A percentile compares a stretch with the other conserved stretches of the same genome.
Evolutionary conservation across 83 land plant species (phyloP).

Genomic region (Diphasiastrum complanatum): DNA sequence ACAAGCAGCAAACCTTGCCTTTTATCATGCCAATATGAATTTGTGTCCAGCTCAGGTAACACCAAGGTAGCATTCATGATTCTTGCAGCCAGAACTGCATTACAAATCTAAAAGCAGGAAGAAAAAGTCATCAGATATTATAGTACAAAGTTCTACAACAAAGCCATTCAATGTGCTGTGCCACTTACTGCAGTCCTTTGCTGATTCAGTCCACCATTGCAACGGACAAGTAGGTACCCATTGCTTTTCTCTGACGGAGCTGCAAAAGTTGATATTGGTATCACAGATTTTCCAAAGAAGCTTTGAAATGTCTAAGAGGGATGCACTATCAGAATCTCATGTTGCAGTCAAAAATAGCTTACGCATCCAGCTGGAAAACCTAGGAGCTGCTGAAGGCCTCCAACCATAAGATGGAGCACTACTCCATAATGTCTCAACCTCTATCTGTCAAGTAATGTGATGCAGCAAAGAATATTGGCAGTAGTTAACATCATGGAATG

Average conservation of each 20-base stretch:
- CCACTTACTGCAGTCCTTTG: conserved; percentile 80
- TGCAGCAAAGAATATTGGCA: background rate
- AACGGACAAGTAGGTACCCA: conserved; percentile 84
- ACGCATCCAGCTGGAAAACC: conserved; percentile 63
- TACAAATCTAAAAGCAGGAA: conserved; percentile 58
- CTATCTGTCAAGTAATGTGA: conserved; percentile 30
- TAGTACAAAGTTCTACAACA: background rate
- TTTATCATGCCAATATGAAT: conserved; percentile 93
- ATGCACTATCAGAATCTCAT: background rate
- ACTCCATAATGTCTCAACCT: conserved; percentile 52
- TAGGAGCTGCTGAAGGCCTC: conserved; percentile 77
- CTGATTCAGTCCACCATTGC: conserved; percentile 96
- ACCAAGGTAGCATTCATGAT: conserved; percentile 95
- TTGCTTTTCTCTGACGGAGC: conserved; percentile 73
- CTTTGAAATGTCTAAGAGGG: background rate
- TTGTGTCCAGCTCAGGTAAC: conserved; percentile 86
- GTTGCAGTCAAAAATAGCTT: conserved; percentile 6
- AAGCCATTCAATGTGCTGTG: background rate
- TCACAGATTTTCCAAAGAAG: background rate
- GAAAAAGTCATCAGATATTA: background rate
- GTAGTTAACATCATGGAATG: background rate
- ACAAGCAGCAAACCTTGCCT: conserved; percentile 51
- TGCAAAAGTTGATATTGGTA: conserved; percentile 21
- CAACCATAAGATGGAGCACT: conserved; percentile 59
- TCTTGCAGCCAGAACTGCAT: conserved; percentile 95